Evolutionary conservation across 345 rosid species (phyloP), one percentile per base, ranked within the genome.

Genomic region (Angophora floribunda): DNA sequence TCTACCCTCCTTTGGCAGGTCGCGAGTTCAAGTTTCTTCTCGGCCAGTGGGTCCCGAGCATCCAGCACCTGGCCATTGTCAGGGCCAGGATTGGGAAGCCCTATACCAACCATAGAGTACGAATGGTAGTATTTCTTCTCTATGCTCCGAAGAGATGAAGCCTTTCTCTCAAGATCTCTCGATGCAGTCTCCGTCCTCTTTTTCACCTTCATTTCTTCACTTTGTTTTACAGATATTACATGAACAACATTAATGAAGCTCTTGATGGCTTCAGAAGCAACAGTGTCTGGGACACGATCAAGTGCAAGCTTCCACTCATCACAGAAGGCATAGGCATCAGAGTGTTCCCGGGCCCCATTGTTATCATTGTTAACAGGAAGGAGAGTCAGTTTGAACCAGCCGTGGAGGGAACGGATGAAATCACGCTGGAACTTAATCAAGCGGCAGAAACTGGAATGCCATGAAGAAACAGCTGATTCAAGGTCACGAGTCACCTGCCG

Each of bases 211-310:
- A 95, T 91, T 90, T 98, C 99, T 89, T 95, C 99, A 0, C 92
- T 53, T 91, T 98, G 99, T 91, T 98, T 94, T 21, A 65, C 90
- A 2, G 96, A 93, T 92, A 98, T 98, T 91, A 90, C 99, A 28
- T 93, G 97, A 52, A 98, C 97, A 55, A 98, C 95, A 4, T 94
- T 94, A 91, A 96, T 92, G 84, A 98, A 97, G 94, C 99, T 98
- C 93, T 96, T 98, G 92, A 98, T 98, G 88, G 99, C 99, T 92
- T 95, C 99, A 2, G 99, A 98, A 88, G 98, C 99, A 24, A 98
- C 99, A 4, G 97, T 95, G 90, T 98, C 99, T 1, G 99, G 99
- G 50, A 98, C 98, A 22, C 96, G 95, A 55, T 96, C 99, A 36
- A 98, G 95, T 50, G 99, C 95, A 57, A 90, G 95, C 93, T 97